Base-by-base conservation (phyloP, 2,329 filamentous ascomycete genomes). In the Exophiala sp. region DNA sequence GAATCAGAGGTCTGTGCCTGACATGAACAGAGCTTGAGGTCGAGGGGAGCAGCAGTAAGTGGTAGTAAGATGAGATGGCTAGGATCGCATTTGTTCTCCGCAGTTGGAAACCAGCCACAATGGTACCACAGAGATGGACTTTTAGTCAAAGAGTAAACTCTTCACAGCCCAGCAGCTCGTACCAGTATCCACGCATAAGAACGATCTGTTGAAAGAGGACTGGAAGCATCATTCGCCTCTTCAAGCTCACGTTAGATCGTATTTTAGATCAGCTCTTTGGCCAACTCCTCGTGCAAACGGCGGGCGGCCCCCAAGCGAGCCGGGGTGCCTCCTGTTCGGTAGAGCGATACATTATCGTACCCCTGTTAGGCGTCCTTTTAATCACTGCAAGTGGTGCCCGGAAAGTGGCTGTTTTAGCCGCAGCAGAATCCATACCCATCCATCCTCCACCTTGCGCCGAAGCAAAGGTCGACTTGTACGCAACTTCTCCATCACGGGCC, bases 1-100 rank as follows among this genome's bases (percentile, higher is more conserved):
- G 48, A 55, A 55, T 55, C 52, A 55, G 24, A 18, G 34, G 43
- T 21, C 43, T 50, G 51, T 54, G 30, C 43, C 21, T 9, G 29
- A 48, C 22, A 23, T 10, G 24, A 24, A 24, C 24, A 34, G 23
- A 3, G 3, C 24, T 27, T 27, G 6, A 10, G 10, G 24, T 27
- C 10, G 24, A 27, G 10, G 10, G 24, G 24, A 27, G 24, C n/a
- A n/a, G n/a, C n/a, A n/a, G n/a, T n/a, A n/a, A n/a, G n/a, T n/a
- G n/a, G n/a, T n/a, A n/a, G n/a, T n/a, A n/a, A n/a, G n/a, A n/a
- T n/a, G n/a, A n/a, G 14, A 35, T 23, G 43, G 30, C 9, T 18
- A n/a, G 5, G 24, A 27, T 5, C 24, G 5, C 24, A 10, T 32
- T 32, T n/a, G 6, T 32, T 32, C 7, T 32, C 11, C 29, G 29